phyloP scores from a whole-genome alignment of 805 yeast species.

The Schwanniomyces vanrijiae region DNA sequence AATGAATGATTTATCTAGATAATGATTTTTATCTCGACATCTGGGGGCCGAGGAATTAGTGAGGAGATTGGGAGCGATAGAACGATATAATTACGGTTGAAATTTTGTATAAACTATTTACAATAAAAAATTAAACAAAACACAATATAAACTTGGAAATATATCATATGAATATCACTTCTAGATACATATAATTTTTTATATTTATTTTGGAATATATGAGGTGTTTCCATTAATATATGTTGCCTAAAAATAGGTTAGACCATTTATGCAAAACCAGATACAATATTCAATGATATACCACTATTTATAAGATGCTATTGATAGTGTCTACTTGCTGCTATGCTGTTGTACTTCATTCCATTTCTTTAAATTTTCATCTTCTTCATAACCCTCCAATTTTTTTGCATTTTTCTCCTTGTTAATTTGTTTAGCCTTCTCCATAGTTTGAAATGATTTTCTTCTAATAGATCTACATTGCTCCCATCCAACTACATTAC shows the following conservation, averaged over 20 bases:
- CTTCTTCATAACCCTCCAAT: slow-evolving; percentile 20
- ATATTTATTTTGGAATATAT: too few relatives aligned
- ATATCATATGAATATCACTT: background rate
- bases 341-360: slow-evolving; percentile 17
- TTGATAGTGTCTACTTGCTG: background rate
- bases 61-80: background rate
- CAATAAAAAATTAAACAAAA: background rate
- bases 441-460: slow-evolving; percentile 64
- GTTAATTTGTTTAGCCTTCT: slow-evolving; percentile 58
- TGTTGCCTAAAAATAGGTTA: too few relatives aligned
- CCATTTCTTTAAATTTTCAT: slow-evolving; percentile 26
- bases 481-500: slow-evolving; percentile 87
- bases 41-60: slow-evolving; percentile 5
- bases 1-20: background rate
- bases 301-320: background rate
- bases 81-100: background rate
- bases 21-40: slow-evolving; percentile 1
- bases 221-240: too few relatives aligned
- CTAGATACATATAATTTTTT: background rate
- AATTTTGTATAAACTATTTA: background rate
- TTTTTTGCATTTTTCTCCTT: slow-evolving; percentile 32
- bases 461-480: slow-evolving; percentile 78
- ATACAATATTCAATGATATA: background rate
- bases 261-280: background rate
- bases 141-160: background rate